Percentiles rank a stretch among this genome's conserved stretches.
phyloP scores from a whole-genome alignment of 345 rosid species.

The Excoecaria cochinchinensis region DNA sequence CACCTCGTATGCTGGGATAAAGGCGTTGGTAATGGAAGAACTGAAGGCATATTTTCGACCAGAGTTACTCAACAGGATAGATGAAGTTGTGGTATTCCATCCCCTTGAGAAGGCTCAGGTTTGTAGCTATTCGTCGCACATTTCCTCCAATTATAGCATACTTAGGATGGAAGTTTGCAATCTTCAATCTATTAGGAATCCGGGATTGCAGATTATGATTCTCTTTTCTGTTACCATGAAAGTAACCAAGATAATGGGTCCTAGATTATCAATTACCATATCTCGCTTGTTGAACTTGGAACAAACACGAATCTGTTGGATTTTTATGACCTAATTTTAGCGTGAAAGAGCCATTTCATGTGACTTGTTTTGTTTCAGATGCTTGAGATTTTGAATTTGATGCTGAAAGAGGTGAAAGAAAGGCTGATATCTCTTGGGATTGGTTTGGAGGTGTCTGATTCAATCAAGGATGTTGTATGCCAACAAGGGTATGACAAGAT shows the following conservation, averaged over 20 bases:
- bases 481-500: slow-evolving; percentile 74
- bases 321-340: background rate
- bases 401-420: slow-evolving; percentile 81
- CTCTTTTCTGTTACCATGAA: background rate
- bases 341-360: background rate
- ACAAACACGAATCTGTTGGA: background rate
- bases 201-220: background rate
- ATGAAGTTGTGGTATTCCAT: slow-evolving; percentile 88
- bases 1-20: slow-evolving; percentile 71
- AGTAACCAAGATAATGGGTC: no score
- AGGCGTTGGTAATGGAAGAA: slow-evolving; percentile 75
- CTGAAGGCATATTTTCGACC: slow-evolving; percentile 90
- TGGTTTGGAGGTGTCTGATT: slow-evolving; percentile 76
- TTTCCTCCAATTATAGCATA: background rate
- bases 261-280: no score
- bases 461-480: slow-evolving; percentile 73
- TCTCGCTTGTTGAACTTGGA: slow-evolving; percentile 5
- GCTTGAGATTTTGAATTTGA: slow-evolving; percentile 70
- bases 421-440: slow-evolving; percentile 77
- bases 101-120: slow-evolving; percentile 90
- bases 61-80: slow-evolving; percentile 90
- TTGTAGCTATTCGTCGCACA: slow-evolving; percentile 25
- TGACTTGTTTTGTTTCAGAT: slow-evolving; percentile 45
- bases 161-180: background rate
- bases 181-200: background rate